These are phyloP conservation scores for Globisporangium cystogenes DNA, from an alignment of 352 stramenopile species.

Conservation along the genomic window DNA sequence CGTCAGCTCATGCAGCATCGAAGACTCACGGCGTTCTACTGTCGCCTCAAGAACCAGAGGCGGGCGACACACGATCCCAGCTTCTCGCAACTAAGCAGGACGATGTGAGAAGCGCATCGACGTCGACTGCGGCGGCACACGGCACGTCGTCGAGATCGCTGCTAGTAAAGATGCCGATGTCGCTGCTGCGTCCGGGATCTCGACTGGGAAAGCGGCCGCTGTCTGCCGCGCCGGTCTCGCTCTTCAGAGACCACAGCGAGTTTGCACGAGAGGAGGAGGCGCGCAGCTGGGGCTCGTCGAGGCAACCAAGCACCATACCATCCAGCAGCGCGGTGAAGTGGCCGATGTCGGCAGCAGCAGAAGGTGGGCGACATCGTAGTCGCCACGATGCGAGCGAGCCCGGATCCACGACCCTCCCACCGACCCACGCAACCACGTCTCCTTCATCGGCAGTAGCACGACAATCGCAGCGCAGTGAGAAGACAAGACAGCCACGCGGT, in stretches of 20 bases:
- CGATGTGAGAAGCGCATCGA: slow-evolving; percentile 2
- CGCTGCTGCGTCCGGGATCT: slow-evolving; percentile 7
- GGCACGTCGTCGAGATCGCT: background rate
- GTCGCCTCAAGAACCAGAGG: background rate
- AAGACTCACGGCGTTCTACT: background rate
- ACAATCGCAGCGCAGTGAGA: background rate
- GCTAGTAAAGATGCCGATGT: slow-evolving; percentile 1
- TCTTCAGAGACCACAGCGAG: slow-evolving; percentile 6
- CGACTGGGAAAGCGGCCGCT: slow-evolving; percentile 4
- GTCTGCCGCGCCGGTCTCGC: slow-evolving; percentile 8
- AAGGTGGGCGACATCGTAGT: background rate
- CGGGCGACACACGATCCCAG: background rate
- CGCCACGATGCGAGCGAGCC: background rate
- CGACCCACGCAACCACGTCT: background rate
- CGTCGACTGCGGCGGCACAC: background rate
- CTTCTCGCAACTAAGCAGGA: slow-evolving; percentile 6
- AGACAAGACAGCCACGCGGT: too few species aligned
- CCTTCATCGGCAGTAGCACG: background rate
- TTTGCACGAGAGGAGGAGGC: background rate
- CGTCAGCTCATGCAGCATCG: background rate
- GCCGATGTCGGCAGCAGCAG: background rate
- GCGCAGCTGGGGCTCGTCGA: background rate
- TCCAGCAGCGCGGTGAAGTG: background rate
- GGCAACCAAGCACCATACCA: background rate
- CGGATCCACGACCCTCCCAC: background rate